Evolutionary conservation across 2,329 filamentous ascomycete species (phyloP).

Genomic region (Ophiostoma perfectum): DNA sequence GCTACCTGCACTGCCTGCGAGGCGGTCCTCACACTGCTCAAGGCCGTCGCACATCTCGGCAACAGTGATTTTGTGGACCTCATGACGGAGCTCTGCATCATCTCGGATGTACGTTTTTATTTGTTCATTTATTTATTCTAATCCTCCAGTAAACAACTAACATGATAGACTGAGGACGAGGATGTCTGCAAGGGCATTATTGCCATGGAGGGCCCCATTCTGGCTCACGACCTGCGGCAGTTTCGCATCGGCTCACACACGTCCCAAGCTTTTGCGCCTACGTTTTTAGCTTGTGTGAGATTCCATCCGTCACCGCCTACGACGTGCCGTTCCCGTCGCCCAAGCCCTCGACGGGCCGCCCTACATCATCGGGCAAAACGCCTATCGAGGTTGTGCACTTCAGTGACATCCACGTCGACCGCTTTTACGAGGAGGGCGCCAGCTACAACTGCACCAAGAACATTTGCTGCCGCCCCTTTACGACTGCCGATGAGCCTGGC

Average conservation of each 20-base stretch:
- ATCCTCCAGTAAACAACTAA: not conserved
- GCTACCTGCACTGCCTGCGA: slow-evolving; percentile 6
- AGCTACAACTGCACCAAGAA: slow-evolving; percentile 3
- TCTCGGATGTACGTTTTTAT: not conserved
- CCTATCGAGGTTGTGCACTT: not conserved
- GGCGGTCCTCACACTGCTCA: not conserved
- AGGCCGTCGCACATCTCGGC: not conserved
- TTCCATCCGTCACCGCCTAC: not conserved
- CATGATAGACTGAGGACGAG: not conserved
- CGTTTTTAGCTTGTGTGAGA: slow-evolving; percentile 2
- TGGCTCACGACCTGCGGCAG: not conserved
- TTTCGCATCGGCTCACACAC: slow-evolving; percentile 4
- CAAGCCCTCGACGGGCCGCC: not conserved
- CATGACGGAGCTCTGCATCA: not conserved
- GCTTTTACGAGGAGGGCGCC: not conserved
- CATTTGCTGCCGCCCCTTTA: not conserved
- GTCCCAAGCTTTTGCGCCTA: not conserved
- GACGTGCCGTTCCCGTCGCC: not conserved
- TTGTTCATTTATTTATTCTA: not conserved
- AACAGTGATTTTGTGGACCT: not conserved
- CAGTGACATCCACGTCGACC: not conserved
- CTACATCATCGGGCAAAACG: not conserved
- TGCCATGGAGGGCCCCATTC: not conserved
- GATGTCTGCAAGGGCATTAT: not conserved
- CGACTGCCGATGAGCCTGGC: not conserved